These are phyloP conservation scores for Acanthamoeba castellanii DNA, from an alignment of 208 protist genomes.

Conservation along the genomic window DNA sequence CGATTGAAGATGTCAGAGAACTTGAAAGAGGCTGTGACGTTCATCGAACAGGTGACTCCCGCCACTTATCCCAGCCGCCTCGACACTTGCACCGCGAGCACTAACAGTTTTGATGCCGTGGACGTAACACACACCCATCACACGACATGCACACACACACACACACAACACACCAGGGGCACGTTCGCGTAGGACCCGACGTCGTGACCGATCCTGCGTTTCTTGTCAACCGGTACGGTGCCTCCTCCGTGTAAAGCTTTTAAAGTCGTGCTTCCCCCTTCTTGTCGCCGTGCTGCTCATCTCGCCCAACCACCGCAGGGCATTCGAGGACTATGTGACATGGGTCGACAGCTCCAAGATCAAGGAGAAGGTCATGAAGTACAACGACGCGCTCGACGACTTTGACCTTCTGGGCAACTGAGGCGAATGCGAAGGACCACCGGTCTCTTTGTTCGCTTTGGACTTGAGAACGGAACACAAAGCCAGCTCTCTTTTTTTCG, in stretches of 20 bases:
- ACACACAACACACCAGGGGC: neutral
- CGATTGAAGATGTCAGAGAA: constrained; percentile 88
- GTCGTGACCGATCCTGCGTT: constrained; percentile 91
- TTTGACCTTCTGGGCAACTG: constrained; percentile 83
- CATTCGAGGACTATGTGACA: constrained; percentile 92
- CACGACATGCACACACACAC: too few species aligned
- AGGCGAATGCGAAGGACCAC: neutral
- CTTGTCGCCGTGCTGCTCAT: neutral
- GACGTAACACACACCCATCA: too few species aligned
- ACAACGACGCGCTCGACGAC: constrained; percentile 92
- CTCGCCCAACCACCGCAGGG: constrained; percentile 53
- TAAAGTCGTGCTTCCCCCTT: neutral
- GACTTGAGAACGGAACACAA: neutral
- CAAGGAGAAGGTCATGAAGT: constrained; percentile 89
- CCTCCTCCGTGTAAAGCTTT: neutral
- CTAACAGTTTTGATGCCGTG: too few species aligned
- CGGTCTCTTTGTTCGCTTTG: neutral
- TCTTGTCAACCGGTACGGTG: constrained; percentile 88
- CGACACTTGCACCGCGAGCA: too few species aligned
- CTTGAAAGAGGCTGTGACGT: constrained; percentile 87
- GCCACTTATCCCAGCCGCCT: neutral
- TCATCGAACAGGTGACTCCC: constrained; percentile 89
- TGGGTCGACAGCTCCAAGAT: constrained; percentile 93
- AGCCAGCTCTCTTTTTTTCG: neutral
- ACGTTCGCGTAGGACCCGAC: constrained; percentile 91